phyloP scores from a whole-genome alignment of 345 rosid species.

The Boechera retrofracta region DNA sequence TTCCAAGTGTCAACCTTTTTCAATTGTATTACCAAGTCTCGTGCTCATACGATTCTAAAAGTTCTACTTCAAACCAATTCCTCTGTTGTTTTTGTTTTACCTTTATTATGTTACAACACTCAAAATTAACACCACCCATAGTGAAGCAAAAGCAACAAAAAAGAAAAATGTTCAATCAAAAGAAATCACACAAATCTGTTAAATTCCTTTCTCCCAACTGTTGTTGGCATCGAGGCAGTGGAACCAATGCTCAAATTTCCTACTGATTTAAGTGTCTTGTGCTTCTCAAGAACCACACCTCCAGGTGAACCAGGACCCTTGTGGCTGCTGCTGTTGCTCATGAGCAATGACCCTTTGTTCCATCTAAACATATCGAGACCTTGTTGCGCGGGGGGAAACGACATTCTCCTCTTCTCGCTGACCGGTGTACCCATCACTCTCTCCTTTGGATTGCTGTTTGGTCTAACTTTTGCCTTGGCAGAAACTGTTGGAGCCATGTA shows the following conservation, averaged over 20 bases:
- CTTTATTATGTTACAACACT: conserved; percentile 53
- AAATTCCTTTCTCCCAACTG: conserved; percentile 80
- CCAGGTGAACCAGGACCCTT: conserved; percentile 53
- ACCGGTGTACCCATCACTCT: conserved; percentile 63
- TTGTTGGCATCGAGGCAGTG: conserved; percentile 72
- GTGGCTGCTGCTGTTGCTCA: conserved; percentile 41
- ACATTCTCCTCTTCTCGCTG: conserved; percentile 76
- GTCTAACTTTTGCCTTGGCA: conserved; percentile 79
- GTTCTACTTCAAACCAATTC: conserved; percentile 31
- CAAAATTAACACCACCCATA: conserved; percentile 53
- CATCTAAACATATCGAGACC: conserved; percentile 73
- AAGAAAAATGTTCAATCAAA: conserved; percentile 28
- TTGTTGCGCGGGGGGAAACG: conserved; percentile 59
- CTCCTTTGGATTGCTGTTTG: conserved; percentile 82
- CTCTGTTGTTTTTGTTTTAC: conserved; percentile 1
- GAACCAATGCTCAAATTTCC: conserved; percentile 83
- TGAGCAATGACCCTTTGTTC: conserved; percentile 54
- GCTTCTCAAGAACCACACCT: conserved; percentile 50
- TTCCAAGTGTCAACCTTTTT: conserved; percentile 9
- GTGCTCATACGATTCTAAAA: not conserved
- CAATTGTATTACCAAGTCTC: conserved; percentile 7
- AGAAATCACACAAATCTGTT: conserved; percentile 91
- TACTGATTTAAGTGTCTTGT: conserved; percentile 59
- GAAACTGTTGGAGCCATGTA: conserved; percentile 94
- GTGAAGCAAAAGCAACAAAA: conserved; percentile 23